phyloP scores from a whole-genome alignment of 2,329 filamentous ascomycete species.

The Fusarium penzigii region DNA sequence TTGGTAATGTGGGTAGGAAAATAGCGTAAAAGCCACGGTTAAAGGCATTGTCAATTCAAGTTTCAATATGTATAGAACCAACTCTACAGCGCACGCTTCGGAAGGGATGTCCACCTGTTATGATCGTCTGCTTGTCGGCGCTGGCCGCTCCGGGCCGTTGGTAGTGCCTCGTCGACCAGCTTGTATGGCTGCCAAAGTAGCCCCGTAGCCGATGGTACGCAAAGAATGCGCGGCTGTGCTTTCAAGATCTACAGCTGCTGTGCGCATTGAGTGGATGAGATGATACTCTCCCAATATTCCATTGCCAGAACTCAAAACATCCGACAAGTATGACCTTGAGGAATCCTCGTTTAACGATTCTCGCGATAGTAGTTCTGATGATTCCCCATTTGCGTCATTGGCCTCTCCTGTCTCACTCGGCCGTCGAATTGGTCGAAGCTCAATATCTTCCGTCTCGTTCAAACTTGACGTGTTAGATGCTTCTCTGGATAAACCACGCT shows the following conservation, averaged over 20 bases:
- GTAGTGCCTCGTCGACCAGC: conserved; percentile 39
- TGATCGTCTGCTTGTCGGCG: conserved; percentile 23
- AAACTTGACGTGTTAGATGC: conserved; percentile 35
- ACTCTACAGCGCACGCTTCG: background rate
- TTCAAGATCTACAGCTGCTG: conserved; percentile 48
- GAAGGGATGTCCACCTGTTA: conserved; percentile 6
- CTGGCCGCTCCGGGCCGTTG: conserved; percentile 19
- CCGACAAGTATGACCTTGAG: conserved; percentile 42
- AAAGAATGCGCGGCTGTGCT: conserved; percentile 52
- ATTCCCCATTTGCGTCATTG: conserved; percentile 28
- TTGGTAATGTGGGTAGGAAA: conserved; percentile 94
- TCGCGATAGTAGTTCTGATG: conserved; percentile 26
- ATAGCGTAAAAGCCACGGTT: conserved; percentile 54
- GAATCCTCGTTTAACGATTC: conserved; percentile 31
- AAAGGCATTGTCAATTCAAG: conserved; percentile 19
- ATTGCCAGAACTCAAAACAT: conserved; percentile 56
- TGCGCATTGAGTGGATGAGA: conserved; percentile 50
- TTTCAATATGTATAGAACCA: conserved; percentile 9
- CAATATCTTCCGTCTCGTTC: conserved; percentile 46
- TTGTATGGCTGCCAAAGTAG: conserved; percentile 53
- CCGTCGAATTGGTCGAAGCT: conserved; percentile 42
- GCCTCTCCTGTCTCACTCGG: conserved; percentile 26
- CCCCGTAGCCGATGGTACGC: conserved; percentile 56
- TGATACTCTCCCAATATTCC: conserved; percentile 56
- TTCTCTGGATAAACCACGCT: conserved; percentile 51